These are phyloP conservation scores for Dictyostelium purpureum DNA, from an alignment of 78 protist genomes.

Conservation along the genomic window DNA sequence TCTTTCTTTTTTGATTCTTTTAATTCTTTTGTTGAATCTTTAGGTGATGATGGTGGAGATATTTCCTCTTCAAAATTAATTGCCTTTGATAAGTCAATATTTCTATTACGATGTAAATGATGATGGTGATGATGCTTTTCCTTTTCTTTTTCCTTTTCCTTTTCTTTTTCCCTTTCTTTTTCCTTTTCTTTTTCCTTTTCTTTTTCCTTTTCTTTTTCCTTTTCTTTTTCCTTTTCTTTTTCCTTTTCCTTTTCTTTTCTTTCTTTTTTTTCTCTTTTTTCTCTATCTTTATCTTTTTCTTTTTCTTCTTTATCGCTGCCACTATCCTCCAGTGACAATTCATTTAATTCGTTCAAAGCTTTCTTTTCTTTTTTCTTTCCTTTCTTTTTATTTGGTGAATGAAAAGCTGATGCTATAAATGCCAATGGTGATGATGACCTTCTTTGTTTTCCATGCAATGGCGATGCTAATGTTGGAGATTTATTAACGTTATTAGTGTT, in stretches of 20 bases:
- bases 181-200: background rate
- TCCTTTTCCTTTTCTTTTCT: background rate
- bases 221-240: background rate
- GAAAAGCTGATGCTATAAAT: constrained; percentile 45
- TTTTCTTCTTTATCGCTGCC: background rate
- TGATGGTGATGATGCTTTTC: background rate
- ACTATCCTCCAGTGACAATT: too few relatives aligned
- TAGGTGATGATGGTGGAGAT: background rate
- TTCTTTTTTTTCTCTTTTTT: background rate
- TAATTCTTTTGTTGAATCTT: background rate
- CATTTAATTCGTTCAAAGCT: background rate
- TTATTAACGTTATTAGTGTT: background rate
- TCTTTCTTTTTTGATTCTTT: background rate
- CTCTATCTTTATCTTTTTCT: background rate
- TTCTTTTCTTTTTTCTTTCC: constrained; percentile 1
- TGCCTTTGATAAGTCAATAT: background rate
- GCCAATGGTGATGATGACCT: constrained; percentile 71
- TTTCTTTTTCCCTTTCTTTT: background rate
- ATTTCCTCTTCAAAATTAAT: background rate
- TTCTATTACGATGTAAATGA: background rate
- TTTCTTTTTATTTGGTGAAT: constrained; percentile 15
- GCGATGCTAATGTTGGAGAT: background rate
- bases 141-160: background rate
- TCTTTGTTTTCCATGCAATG: constrained; percentile 34
- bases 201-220: background rate